Evolutionary conservation across 2,329 filamentous ascomycete genomes (phyloP), one percentile per base, ranked within the genome.

Genomic region (Aspergillus spinulosporus): DNA sequence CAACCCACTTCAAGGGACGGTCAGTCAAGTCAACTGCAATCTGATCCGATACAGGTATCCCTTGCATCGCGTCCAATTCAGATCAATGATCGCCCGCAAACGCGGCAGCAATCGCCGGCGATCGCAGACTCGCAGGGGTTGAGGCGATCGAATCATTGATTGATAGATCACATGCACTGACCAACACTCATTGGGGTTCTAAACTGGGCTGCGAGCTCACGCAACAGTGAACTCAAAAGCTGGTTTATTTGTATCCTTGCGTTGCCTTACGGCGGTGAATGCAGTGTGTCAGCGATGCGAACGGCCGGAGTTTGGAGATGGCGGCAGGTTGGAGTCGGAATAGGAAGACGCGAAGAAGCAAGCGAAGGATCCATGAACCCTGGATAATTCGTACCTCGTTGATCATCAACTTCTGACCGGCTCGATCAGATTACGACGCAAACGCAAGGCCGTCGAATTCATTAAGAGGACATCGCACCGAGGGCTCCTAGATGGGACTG

Each of bases 141-240:
- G 4, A 14, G n/a, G n/a, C 31, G 31, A n/a, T 14, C 8, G n/a
- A 14, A 42, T 21, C 39, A 46, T 15, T 40, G 21, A 52, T 42
- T 47, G 52, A 56, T 43, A 48, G 12, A 56, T 56, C 53, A 56
- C 49, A 59, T n/a, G 45, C 42, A 47, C 49, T 21, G 29, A 49
- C 21, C 21, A 21, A 21, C 21, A 44, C 51, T 51, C 43, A 48
- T 50, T 53, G 44, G 43, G 26, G 26, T 37, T 36, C 28, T 26
- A 29, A 14, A 6, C 28, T 32, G 44, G 29, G 32, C 29, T 6
- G 8, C 11, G 44, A 21, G 21, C 21, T 21, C 21, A 21, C 21
- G 21, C 21, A 46, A 15, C 21, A 21, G 39, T 15, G 9, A 42
- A 42, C 39, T 42, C 39, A 21, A 7, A 42, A 21, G 8, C 34